These are phyloP conservation scores for Cerrena zonata DNA, from an alignment of 1,284 basidiomycete species.

Conservation along the genomic window DNA sequence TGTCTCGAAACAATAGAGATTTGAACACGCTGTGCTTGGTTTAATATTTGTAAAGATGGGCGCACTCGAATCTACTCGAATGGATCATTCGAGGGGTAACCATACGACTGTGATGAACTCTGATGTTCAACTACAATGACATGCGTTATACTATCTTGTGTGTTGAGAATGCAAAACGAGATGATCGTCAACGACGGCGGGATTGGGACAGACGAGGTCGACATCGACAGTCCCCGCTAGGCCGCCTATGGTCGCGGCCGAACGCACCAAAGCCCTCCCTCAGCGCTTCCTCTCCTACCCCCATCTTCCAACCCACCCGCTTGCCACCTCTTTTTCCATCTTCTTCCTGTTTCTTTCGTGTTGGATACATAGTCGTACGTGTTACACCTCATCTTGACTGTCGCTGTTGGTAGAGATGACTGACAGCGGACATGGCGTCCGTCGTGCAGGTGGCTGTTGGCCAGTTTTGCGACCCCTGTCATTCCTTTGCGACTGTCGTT, in stretches of 20 bases:
- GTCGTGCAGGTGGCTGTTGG: neutral
- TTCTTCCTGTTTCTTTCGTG: neutral
- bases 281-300: neutral
- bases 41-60: too few relatives aligned
- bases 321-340: neutral
- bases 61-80: too few relatives aligned
- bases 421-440: neutral
- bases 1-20: too few relatives aligned
- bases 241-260: neutral
- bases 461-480: neutral
- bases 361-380: neutral
- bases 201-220: neutral
- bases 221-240: neutral
- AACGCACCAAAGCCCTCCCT: neutral
- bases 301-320: neutral
- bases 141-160: too few relatives aligned
- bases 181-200: too few relatives aligned
- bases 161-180: too few relatives aligned
- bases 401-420: neutral
- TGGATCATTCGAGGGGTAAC: too few relatives aligned
- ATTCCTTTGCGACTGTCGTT: conserved; percentile 1
- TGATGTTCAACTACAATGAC: too few relatives aligned
- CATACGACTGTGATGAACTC: too few relatives aligned
- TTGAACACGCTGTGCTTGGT: too few relatives aligned
- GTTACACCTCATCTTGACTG: neutral